Evolutionary conservation across 2,329 filamentous ascomycete genomes (phyloP), one percentile per base, ranked within the genome.

Genomic region (Venturia aucupariae): DNA sequence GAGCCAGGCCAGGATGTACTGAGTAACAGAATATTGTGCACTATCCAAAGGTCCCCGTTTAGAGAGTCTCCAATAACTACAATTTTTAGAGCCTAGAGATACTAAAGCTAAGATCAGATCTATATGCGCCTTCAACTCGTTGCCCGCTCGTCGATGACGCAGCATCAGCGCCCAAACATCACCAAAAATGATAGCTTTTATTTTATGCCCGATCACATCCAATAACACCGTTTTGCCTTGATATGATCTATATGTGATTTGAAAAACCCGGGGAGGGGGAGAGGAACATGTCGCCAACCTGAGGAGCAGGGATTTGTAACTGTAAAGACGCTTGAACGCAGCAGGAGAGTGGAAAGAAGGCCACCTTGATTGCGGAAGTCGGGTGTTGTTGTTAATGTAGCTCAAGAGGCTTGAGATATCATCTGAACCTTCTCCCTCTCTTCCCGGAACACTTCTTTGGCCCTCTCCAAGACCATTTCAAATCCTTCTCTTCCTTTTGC

Each of bases 391-490:
- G 48, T 15, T 11, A 8, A 17, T 10, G 4, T 32, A 35, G 19
- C 17, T n/a, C 13, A 35, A 32, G 51, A 15, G 30, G 51, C 51
- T 30, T 57, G 27, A 11, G 30, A 5, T 30, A n/a, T n/a, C 62
- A 60, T 54, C 30, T 42, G 32, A 35, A 55, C 27, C 42, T 35
- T 81, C 74, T 90, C 88, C 75, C 86, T 85, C 79, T 97, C 91
- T 81, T 97, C 90, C 65, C 90, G 88, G 72, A 97, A 97, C 0
- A 92, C 92, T 72, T 90, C 85, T 69, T 93, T 82, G 76, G 91
- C 96, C 87, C 96, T 96, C 74, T 91, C 90, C 39, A 99, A 82
- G 10, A 99, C 94, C 67, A 88, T 86, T 80, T 99, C 94, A 74
- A 99, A 99, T 1, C 94, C 94, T 77, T 97, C 92, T 68, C 89